phyloP scores from a whole-genome alignment of 2,329 filamentous ascomycete species.

The Beauveria brongniartii region DNA sequence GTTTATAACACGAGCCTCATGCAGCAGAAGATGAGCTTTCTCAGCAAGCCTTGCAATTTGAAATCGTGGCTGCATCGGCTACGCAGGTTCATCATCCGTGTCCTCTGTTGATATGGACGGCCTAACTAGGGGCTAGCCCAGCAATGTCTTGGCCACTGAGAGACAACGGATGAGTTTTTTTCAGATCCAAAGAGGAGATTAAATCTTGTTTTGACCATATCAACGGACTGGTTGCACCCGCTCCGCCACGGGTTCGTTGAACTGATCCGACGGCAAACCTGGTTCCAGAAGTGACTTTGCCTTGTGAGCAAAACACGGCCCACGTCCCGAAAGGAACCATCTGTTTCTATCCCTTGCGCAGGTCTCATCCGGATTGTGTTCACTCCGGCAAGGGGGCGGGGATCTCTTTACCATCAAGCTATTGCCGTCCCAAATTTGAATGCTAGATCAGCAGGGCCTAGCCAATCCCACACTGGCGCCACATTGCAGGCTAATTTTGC shows the following conservation, averaged over 20 bases:
- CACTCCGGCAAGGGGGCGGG: background rate
- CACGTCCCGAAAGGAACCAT: conserved; percentile 2
- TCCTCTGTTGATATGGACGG: background rate
- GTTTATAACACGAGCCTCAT: background rate
- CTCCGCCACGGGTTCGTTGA: background rate
- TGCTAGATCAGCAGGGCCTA: background rate
- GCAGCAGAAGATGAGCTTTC: background rate
- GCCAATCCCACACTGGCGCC: background rate
- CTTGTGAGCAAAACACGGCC: background rate
- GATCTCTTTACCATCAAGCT: background rate
- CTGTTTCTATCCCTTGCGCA: conserved; percentile 6
- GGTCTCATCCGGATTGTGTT: background rate
- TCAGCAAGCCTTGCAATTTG: background rate
- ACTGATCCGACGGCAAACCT: background rate
- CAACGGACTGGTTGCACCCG: background rate
- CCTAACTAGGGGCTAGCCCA: background rate
- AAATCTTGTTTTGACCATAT: background rate
- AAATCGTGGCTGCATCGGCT: background rate
- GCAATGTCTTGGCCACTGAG: background rate
- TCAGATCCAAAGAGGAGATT: background rate
- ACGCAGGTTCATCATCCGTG: background rate
- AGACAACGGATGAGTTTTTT: background rate
- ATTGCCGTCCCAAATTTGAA: background rate
- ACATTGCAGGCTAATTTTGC: background rate
- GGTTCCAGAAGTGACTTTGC: background rate